A percentile compares a stretch with the other conserved stretches of the same genome.
These are phyloP conservation scores for Blakeslea trispora DNA, from an alignment of 371 early-diverging fungal species.

Conservation along the genomic window DNA sequence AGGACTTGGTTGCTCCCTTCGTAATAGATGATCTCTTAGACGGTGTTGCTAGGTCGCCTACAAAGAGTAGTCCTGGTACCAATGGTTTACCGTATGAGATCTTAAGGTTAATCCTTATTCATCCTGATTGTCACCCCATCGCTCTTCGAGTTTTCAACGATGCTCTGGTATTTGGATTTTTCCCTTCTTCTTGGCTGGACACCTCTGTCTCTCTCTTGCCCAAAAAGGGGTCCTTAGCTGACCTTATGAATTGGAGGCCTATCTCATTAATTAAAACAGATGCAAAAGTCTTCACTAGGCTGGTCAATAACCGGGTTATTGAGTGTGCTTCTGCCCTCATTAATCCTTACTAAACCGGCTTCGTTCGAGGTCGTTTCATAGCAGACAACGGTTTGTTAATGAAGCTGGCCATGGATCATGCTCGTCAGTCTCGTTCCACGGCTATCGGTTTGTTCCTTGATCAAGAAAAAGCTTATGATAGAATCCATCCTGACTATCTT, in stretches of 20 bases:
- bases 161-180: too few species aligned
- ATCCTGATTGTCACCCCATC: too few species aligned
- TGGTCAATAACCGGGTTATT: conserved; percentile 15
- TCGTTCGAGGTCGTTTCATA: conserved; percentile 18
- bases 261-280: conserved; percentile 20
- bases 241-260: conserved; percentile 28
- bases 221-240: conserved; percentile 7
- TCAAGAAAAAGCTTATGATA: conserved; percentile 29
- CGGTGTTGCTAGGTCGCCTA: too few species aligned
- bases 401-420: conserved; percentile 2
- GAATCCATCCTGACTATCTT: conserved; percentile 23
- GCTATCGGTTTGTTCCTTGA: conserved; percentile 15
- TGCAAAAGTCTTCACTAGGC: conserved; percentile 26
- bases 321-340: background rate
- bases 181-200: conserved; percentile 4
- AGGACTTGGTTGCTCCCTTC: too few species aligned
- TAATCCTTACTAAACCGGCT: conserved; percentile 23
- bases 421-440: background rate
- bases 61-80: too few species aligned
- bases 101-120: too few species aligned
- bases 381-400: conserved; percentile 17
- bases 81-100: too few species aligned
- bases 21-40: too few species aligned
- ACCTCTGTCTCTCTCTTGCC: conserved; percentile 11
- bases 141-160: too few species aligned